These are phyloP conservation scores for Amauroascus verrucosus DNA, from an alignment of 2,329 filamentous ascomycete species.

Conservation along the genomic window DNA sequence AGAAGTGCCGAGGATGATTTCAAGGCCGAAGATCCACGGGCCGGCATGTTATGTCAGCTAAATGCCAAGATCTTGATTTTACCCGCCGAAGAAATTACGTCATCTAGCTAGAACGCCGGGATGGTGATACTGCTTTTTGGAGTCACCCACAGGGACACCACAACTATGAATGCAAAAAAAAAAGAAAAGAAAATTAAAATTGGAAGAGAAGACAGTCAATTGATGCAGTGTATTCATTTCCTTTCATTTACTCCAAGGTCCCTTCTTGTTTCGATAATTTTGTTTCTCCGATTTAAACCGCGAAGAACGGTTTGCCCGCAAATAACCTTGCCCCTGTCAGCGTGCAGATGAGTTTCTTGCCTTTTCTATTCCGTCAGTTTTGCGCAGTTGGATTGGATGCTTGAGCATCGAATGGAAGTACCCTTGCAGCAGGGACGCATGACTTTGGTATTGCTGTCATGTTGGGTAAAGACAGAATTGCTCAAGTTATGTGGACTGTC, in stretches of 20 bases:
- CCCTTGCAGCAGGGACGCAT: slow-evolving; percentile 2
- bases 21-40: neutral
- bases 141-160: too few relatives aligned
- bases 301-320: neutral
- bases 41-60: slow-evolving; percentile 4
- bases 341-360: neutral
- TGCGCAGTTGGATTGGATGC: neutral
- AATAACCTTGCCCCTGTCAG: slow-evolving; percentile 6
- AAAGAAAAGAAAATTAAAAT: neutral
- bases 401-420: neutral
- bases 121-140: too few relatives aligned
- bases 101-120: neutral
- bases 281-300: slow-evolving; percentile 8
- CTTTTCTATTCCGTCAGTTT: neutral
- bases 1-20: slow-evolving; percentile 7
- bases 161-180: too few relatives aligned
- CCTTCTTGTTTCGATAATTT: neutral
- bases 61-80: neutral
- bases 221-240: neutral
- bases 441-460: too few relatives aligned
- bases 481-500: too few relatives aligned
- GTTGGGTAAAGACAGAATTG: too few relatives aligned
- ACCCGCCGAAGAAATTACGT: neutral
- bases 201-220: too few relatives aligned
- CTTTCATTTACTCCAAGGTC: neutral